A percentile compares a stretch with the other conserved stretches of the same genome.
phyloP scores from a whole-genome alignment of 2,329 filamentous ascomycete genomes.

The Chrysosporium keratinophilum region DNA sequence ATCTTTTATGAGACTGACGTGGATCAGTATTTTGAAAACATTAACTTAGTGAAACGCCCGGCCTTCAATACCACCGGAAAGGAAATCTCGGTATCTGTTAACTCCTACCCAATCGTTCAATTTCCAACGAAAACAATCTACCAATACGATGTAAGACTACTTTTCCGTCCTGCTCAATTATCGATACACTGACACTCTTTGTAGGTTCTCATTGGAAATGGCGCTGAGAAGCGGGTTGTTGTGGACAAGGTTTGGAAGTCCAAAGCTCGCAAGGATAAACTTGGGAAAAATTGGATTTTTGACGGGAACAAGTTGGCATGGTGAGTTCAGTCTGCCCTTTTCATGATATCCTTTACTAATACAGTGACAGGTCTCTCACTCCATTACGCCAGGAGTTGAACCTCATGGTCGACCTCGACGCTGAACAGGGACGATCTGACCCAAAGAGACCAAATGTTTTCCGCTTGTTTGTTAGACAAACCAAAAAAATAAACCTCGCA shows the following conservation, averaged over 20 bases:
- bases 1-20: constrained; percentile 11
- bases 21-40: constrained; percentile 18
- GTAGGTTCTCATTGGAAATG: constrained; percentile 56
- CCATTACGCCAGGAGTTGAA: constrained; percentile 40
- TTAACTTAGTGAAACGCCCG: constrained; percentile 38
- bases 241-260: constrained; percentile 70
- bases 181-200: not conserved
- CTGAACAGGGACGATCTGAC: constrained; percentile 43
- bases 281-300: constrained; percentile 57
- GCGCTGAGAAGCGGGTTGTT: constrained; percentile 53
- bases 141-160: constrained; percentile 69
- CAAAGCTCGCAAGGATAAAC: constrained; percentile 44
- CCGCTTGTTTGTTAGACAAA: constrained; percentile 52
- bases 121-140: constrained; percentile 55
- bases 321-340: constrained; percentile 37
- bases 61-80: constrained; percentile 51
- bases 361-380: constrained; percentile 27
- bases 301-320: constrained; percentile 82
- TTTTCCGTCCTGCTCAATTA: not conserved
- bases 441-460: constrained; percentile 42
- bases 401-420: constrained; percentile 61
- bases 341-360: constrained; percentile 13
- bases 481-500: constrained; percentile 58
- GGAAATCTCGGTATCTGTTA: constrained; percentile 50
- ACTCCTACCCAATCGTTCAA: constrained; percentile 60